Conservation (phyloP, 2,329 filamentous ascomycete species). For the Pseudonectria buxi region DNA sequence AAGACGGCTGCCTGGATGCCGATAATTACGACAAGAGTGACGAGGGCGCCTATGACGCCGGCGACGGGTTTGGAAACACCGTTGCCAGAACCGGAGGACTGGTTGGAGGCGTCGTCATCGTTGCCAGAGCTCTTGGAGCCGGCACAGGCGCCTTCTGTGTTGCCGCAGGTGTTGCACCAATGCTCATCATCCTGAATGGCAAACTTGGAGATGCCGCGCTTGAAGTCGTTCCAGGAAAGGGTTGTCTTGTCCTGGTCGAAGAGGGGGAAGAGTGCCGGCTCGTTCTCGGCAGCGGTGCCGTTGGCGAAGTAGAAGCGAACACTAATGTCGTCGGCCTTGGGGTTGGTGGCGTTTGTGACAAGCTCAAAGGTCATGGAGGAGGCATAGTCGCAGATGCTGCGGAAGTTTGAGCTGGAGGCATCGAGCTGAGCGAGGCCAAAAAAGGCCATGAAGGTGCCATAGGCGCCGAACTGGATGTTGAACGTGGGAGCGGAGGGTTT, state of each 20-base stretch:
- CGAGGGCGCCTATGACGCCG: slow-evolving; percentile 72
- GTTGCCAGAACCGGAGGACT: slow-evolving; percentile 18
- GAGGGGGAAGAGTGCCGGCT: slow-evolving; percentile 46
- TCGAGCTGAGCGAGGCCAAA: slow-evolving; percentile 52
- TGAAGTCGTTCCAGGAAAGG: slow-evolving; percentile 65
- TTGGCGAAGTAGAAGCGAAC: slow-evolving; percentile 59
- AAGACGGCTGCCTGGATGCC: slow-evolving; percentile 38
- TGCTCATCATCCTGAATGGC: slow-evolving; percentile 55
- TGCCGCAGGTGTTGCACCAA: slow-evolving; percentile 75
- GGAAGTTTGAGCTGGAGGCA: slow-evolving; percentile 55
- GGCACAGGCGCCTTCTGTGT: slow-evolving; percentile 61
- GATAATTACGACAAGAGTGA: slow-evolving; percentile 47
- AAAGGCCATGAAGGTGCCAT: slow-evolving; percentile 56
- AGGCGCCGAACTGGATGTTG: slow-evolving; percentile 53
- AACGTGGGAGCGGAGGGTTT: slow-evolving; percentile 32
- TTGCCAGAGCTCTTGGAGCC: slow-evolving; percentile 17
- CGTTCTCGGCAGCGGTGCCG: slow-evolving; percentile 47
- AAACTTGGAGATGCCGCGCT: slow-evolving; percentile 54
- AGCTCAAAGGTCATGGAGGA: slow-evolving; percentile 75
- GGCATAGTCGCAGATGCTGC: slow-evolving; percentile 75
- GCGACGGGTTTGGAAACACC: slow-evolving; percentile 65
- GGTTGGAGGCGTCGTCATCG: slow-evolving; percentile 16
- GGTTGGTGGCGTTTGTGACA: slow-evolving; percentile 46
- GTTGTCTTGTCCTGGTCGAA: slow-evolving; percentile 50
- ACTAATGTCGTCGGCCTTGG: slow-evolving; percentile 40